Percentiles rank a stretch among this genome's conserved stretches.
phyloP scores from a whole-genome alignment of 345 rosid species.

The Turnera subulata region DNA sequence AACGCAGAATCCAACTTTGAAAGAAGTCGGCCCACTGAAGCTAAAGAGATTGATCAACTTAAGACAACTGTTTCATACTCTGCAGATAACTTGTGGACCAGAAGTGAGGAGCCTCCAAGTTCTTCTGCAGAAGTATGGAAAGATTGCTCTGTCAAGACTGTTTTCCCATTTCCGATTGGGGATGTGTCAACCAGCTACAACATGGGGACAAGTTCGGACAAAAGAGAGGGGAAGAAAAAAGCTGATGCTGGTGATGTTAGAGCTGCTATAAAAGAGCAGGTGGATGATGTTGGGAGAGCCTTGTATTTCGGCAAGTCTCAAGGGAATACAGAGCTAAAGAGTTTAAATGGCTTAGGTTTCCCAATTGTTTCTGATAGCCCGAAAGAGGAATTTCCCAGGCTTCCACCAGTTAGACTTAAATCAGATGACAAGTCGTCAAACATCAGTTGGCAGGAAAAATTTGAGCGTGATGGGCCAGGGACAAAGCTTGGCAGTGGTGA shows the following conservation, averaged over 20 bases:
- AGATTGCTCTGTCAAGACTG: slow-evolving; percentile 67
- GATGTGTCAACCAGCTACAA: slow-evolving; percentile 49
- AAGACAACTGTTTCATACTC: slow-evolving; percentile 31
- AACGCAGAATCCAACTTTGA: slow-evolving; percentile 38
- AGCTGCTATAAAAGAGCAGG: slow-evolving; percentile 74
- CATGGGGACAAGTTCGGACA: slow-evolving; percentile 35
- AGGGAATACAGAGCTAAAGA: slow-evolving; percentile 49
- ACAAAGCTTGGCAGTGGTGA: slow-evolving; percentile 55
- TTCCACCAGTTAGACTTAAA: slow-evolving; percentile 95
- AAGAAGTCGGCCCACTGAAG: slow-evolving; percentile 30
- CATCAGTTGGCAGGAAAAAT: slow-evolving; percentile 82
- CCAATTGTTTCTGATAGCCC: slow-evolving; percentile 53
- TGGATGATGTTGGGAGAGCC: slow-evolving; percentile 88
- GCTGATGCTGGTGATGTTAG: slow-evolving; percentile 44
- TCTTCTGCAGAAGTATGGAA: slow-evolving; percentile 59
- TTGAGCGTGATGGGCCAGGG: slow-evolving; percentile 62
- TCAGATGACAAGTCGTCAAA: slow-evolving; percentile 75
- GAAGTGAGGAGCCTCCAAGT: slow-evolving; percentile 39
- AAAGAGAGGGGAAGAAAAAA: slow-evolving; percentile 67
- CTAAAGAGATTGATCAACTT: slow-evolving; percentile 38
- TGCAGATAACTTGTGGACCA: slow-evolving; percentile 44
- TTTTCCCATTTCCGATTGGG: slow-evolving; percentile 58
- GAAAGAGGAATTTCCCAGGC: slow-evolving; percentile 86
- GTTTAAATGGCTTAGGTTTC: slow-evolving; percentile 39
- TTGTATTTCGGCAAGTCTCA: slow-evolving; percentile 59